A percentile compares a stretch with the other conserved stretches of the same genome.
phyloP scores from a whole-genome alignment of 139 green algal species.

The Chlorella vulgaris region DNA sequence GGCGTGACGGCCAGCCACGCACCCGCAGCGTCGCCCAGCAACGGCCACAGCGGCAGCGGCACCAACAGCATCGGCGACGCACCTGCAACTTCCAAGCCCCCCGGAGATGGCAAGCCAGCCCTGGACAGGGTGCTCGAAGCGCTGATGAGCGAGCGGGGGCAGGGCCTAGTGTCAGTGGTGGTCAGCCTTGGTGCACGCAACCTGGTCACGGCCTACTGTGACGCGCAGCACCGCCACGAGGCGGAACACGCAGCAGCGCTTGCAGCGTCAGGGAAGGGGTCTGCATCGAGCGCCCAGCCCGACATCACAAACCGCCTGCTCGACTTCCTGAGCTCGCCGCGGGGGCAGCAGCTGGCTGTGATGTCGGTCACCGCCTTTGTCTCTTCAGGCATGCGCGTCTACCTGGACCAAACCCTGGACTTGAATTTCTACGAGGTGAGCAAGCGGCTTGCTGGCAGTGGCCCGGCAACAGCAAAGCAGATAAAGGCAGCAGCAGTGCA shows the following conservation, averaged over 20 bases:
- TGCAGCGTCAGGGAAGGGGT: neutral
- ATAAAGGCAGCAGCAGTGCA: too few relatives aligned
- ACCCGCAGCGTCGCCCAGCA: neutral
- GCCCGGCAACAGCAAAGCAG: neutral
- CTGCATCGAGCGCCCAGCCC: neutral
- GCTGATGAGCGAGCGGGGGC: slow-evolving; percentile 45
- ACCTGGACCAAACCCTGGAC: slow-evolving; percentile 46
- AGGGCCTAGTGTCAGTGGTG: slow-evolving; percentile 50
- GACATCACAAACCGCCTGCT: slow-evolving; percentile 35
- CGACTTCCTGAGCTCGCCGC: slow-evolving; percentile 12
- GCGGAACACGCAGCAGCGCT: neutral
- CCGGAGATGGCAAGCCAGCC: neutral
- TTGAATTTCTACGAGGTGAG: slow-evolving; percentile 47
- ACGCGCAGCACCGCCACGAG: slow-evolving; percentile 26
- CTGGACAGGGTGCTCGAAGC: slow-evolving; percentile 47
- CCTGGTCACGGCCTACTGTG: slow-evolving; percentile 27
- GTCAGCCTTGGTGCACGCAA: slow-evolving; percentile 52
- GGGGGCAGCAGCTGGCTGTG: slow-evolving; percentile 35
- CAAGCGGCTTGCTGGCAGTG: neutral
- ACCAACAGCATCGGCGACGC: neutral
- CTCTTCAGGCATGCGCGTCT: slow-evolving; percentile 31
- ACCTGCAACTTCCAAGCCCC: too few relatives aligned
- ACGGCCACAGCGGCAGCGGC: too few relatives aligned
- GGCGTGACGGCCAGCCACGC: slow-evolving; percentile 26
- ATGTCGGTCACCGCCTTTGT: slow-evolving; percentile 31